These are phyloP conservation scores for Cladobotryum protrusum DNA, from an alignment of 2,329 filamentous ascomycete species.

Conservation along the genomic window DNA sequence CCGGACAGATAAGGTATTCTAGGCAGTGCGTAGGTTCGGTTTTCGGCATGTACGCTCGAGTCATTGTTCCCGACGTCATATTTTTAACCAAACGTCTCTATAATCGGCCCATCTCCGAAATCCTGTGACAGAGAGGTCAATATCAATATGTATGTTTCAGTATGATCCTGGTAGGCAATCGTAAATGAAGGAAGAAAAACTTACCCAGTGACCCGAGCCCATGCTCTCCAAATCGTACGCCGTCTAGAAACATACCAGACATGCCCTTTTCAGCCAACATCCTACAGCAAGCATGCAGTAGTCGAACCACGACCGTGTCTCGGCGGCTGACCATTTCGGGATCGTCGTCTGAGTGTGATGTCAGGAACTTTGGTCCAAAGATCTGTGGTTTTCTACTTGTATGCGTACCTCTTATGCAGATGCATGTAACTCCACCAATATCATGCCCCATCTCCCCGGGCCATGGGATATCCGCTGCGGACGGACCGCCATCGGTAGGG, in stretches of 20 bases:
- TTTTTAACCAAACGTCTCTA: conserved; percentile 46
- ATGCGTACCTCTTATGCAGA: conserved; percentile 50
- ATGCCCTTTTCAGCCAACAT: conserved; percentile 43
- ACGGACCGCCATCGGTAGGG: conserved; percentile 38
- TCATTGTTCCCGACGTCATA: conserved; percentile 15
- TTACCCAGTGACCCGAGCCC: conserved; percentile 48
- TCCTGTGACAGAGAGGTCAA: conserved; percentile 32
- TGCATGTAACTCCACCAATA: conserved; percentile 54
- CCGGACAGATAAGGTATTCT: too few species aligned
- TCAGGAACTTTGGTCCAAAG: neutral
- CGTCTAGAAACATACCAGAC: conserved; percentile 50
- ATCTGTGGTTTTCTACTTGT: neutral
- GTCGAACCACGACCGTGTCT: conserved; percentile 45
- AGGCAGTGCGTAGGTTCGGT: too few species aligned
- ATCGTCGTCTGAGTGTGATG: neutral
- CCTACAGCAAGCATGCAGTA: conserved; percentile 47
- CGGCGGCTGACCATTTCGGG: conserved; percentile 36
- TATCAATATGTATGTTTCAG: neutral
- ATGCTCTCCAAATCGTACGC: conserved; percentile 43
- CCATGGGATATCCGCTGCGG: conserved; percentile 50
- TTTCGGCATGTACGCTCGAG: too few species aligned
- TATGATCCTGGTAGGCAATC: neutral
- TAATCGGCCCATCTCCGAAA: conserved; percentile 55
- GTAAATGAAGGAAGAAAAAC: conserved; percentile 11
- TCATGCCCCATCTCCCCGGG: conserved; percentile 42